These are phyloP conservation scores for Pleodorina starrii DNA, from an alignment of 139 green algal genomes.

Conservation along the genomic window DNA sequence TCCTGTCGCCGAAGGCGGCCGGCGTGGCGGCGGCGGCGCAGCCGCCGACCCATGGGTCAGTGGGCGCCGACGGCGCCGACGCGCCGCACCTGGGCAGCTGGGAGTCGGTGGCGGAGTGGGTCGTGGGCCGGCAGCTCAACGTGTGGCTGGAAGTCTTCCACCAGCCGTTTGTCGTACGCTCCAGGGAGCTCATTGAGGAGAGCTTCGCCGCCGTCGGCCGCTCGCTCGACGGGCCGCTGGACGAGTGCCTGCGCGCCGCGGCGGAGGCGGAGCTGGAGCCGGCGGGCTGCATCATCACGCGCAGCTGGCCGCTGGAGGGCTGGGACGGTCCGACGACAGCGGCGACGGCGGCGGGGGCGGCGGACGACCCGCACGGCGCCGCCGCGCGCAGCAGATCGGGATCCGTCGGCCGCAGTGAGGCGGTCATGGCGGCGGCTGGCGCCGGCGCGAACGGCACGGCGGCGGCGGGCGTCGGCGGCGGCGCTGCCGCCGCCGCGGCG, in stretches of 20 bases:
- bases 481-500: neutral
- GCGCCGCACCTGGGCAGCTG: constrained; percentile 60
- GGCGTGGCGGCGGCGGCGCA: neutral
- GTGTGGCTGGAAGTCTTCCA: constrained; percentile 88
- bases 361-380: neutral
- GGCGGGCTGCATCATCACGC: constrained; percentile 35
- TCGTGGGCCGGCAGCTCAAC: constrained; percentile 75
- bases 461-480: neutral
- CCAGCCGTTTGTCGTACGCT: constrained; percentile 69
- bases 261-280: constrained; percentile 43
- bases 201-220: constrained; percentile 60
- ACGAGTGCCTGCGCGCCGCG: constrained; percentile 60
- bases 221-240: constrained; percentile 61
- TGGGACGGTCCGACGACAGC: neutral
- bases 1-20: neutral
- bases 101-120: constrained; percentile 79
- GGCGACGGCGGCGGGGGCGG: neutral
- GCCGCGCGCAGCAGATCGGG: neutral
- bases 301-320: constrained; percentile 47
- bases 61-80: neutral
- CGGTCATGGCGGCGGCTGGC: constrained; percentile 19
- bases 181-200: constrained; percentile 72
- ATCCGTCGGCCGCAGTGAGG: neutral
- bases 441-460: neutral
- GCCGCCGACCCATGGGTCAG: neutral